A percentile compares a stretch with the other conserved stretches of the same genome.
phyloP scores from a whole-genome alignment of 352 stramenopile genomes.

The Discostella stelligera region DNA sequence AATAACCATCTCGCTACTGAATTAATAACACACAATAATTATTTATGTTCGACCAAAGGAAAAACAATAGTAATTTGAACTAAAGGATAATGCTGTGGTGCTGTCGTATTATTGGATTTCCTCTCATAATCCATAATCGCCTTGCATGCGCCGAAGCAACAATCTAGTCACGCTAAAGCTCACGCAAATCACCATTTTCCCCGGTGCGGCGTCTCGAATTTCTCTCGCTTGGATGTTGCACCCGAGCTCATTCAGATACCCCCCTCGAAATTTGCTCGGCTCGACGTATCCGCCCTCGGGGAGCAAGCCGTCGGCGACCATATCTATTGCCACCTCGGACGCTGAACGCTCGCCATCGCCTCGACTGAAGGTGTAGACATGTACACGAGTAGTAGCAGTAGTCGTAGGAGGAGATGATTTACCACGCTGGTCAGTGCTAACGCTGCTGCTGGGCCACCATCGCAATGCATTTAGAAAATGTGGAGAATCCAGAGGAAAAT shows the following conservation, averaged over 20 bases:
- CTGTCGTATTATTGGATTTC: slow-evolving; percentile 12
- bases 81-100: not conserved
- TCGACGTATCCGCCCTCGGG: slow-evolving; percentile 47
- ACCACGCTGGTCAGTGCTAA: slow-evolving; percentile 6
- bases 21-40: no score
- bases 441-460: slow-evolving; percentile 53
- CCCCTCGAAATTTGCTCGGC: slow-evolving; percentile 39
- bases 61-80: no score
- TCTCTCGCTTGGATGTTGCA: slow-evolving; percentile 61
- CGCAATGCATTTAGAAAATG: slow-evolving; percentile 66
- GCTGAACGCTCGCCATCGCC: slow-evolving; percentile 33
- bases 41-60: no score
- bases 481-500: slow-evolving; percentile 67
- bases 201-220: slow-evolving; percentile 72
- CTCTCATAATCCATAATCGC: slow-evolving; percentile 58
- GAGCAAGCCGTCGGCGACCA: slow-evolving; percentile 63
- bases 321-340: slow-evolving; percentile 61
- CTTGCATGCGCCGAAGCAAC: slow-evolving; percentile 60
- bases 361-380: slow-evolving; percentile 78
- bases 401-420: slow-evolving; percentile 2
- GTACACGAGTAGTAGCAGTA: slow-evolving; percentile 37
- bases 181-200: slow-evolving; percentile 77
- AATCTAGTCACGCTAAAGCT: slow-evolving; percentile 61
- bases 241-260: slow-evolving; percentile 44
- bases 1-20: not conserved